These are phyloP conservation scores for Tolypocladium sp. DNA, from an alignment of 2,329 filamentous ascomycete genomes.

Conservation along the genomic window DNA sequence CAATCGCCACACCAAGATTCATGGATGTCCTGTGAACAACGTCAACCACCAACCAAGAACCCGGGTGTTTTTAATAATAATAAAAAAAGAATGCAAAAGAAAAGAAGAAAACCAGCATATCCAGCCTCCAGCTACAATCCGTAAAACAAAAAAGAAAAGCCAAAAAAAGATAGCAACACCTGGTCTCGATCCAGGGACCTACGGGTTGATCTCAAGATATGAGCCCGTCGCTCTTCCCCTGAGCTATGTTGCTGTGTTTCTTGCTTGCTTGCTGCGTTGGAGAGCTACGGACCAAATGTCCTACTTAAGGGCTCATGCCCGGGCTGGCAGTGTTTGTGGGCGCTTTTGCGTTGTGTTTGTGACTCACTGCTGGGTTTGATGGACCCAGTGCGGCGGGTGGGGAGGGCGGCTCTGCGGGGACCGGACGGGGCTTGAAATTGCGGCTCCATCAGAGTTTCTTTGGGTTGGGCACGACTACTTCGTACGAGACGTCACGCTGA, in stretches of 20 bases:
- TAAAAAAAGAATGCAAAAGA: not conserved
- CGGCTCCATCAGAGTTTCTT: too few species aligned
- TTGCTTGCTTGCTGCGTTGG: not conserved
- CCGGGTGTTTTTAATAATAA: not conserved
- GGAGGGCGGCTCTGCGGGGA: too few species aligned
- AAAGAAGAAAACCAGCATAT: not conserved
- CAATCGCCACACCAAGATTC: too few species aligned
- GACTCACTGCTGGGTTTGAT: not conserved
- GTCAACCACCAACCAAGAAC: too few species aligned
- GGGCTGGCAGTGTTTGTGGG: not conserved
- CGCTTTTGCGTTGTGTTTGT: not conserved
- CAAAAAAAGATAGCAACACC: conserved; percentile 13
- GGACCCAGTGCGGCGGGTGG: not conserved
- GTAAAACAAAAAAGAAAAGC: not conserved
- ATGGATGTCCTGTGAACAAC: too few species aligned
- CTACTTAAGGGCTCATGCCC: not conserved
- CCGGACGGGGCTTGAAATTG: not conserved
- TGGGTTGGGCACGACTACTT: not conserved
- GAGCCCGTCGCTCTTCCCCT: conserved; percentile 21
- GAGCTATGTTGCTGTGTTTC: conserved; percentile 13
- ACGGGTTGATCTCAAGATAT: conserved; percentile 13
- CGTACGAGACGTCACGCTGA: too few species aligned
- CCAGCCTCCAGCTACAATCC: not conserved
- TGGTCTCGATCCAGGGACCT: conserved; percentile 19
- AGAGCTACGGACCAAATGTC: not conserved